These are phyloP conservation scores for Lentinula raphanica DNA, from an alignment of 768 basidiomycete genomes.

Conservation along the genomic window DNA sequence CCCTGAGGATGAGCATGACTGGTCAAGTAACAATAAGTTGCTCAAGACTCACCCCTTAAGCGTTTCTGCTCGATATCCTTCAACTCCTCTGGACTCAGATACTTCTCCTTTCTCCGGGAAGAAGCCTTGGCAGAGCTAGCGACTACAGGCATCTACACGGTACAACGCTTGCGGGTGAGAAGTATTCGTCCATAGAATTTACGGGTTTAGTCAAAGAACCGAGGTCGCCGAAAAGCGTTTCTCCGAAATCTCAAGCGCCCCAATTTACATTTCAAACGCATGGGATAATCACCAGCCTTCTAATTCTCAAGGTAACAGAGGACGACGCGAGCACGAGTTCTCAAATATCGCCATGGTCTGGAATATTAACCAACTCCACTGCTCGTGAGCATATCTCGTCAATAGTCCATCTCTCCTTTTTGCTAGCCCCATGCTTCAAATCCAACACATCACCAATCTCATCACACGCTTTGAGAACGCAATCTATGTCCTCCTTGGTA, in stretches of 20 bases:
- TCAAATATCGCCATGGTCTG: neutral
- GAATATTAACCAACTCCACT: slow-evolving; percentile 61
- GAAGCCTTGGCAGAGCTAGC: slow-evolving; percentile 1
- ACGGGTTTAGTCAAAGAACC: neutral
- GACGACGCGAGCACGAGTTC: no score
- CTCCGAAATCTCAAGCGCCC: neutral
- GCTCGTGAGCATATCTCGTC: slow-evolving; percentile 70
- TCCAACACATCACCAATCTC: slow-evolving; percentile 86
- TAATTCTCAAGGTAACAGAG: no score
- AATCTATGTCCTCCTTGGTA: slow-evolving; percentile 95
- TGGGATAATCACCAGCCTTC: no score
- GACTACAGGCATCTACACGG: neutral
- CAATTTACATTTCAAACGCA: no score
- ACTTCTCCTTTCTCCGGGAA: slow-evolving; percentile 3
- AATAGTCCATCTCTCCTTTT: slow-evolving; percentile 66
- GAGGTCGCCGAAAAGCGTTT: neutral
- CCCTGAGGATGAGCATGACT: neutral
- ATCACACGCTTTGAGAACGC: slow-evolving; percentile 78
- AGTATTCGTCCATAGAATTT: neutral
- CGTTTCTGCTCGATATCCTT: slow-evolving; percentile 50
- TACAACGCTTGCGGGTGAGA: neutral
- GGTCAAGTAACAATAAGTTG: neutral
- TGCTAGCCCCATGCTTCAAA: slow-evolving; percentile 67
- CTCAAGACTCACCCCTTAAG: slow-evolving; percentile 29
- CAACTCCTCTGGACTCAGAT: slow-evolving; percentile 31